A percentile compares a stretch with the other conserved stretches of the same genome.
These are phyloP conservation scores for Fusarium sp. DNA, from an alignment of 2,329 filamentous ascomycete genomes.

Conservation along the genomic window DNA sequence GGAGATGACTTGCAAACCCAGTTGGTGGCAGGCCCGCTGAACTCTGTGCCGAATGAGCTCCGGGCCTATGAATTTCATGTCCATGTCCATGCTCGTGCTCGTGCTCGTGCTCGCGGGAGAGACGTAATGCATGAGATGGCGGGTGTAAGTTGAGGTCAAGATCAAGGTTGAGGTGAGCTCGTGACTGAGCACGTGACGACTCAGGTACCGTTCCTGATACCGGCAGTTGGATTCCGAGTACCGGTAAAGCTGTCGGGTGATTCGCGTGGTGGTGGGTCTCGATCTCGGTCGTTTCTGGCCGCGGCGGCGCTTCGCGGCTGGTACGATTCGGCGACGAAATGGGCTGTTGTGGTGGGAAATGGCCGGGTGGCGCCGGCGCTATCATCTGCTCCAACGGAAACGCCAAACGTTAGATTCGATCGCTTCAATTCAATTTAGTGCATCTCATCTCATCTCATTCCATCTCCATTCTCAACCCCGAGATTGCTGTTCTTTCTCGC, in stretches of 20 bases:
- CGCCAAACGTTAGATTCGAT: slow-evolving; percentile 37
- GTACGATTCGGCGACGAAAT: slow-evolving; percentile 46
- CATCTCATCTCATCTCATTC: background rate
- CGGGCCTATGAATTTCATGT: slow-evolving; percentile 7
- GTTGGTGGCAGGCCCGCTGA: slow-evolving; percentile 21
- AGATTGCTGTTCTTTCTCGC: background rate
- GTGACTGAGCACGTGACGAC: slow-evolving; percentile 40
- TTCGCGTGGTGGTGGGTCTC: slow-evolving; percentile 39
- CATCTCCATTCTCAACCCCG: slow-evolving; percentile 20
- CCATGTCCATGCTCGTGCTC: background rate
- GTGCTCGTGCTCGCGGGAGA: slow-evolving; percentile 16
- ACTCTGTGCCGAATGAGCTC: slow-evolving; percentile 27
- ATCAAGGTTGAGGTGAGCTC: slow-evolving; percentile 32
- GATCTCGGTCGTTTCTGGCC: slow-evolving; percentile 41
- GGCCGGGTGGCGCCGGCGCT: slow-evolving; percentile 40
- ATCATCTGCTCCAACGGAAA: slow-evolving; percentile 40
- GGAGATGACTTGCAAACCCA: slow-evolving; percentile 31
- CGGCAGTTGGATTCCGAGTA: slow-evolving; percentile 36
- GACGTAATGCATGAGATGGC: slow-evolving; percentile 20
- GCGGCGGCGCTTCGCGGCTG: slow-evolving; percentile 40
- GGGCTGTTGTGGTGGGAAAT: slow-evolving; percentile 45
- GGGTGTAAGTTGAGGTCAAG: slow-evolving; percentile 39
- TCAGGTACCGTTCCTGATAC: slow-evolving; percentile 12
- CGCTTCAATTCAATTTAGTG: slow-evolving; percentile 2
- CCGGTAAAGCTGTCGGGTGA: slow-evolving; percentile 24